Evolutionary conservation across 1,284 basidiomycete genomes (phyloP).

Genomic region (Puccinia hordei): DNA sequence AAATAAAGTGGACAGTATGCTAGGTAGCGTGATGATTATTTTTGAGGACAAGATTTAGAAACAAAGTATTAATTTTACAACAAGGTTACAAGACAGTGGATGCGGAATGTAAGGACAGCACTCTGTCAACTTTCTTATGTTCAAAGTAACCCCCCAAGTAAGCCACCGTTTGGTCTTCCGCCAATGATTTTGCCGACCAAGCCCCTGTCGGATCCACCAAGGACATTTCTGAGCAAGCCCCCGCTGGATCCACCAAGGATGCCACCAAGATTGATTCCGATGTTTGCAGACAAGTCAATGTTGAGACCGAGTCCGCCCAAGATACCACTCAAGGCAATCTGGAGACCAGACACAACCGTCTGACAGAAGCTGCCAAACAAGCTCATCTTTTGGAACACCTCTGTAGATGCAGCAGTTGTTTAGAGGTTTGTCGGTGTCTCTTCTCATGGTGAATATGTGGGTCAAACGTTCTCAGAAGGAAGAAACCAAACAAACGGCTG

Average conservation of each 20-base stretch:
- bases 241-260: background rate
- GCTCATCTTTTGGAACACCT: constrained; percentile 7
- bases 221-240: background rate
- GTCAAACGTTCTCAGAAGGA: background rate
- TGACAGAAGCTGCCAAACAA: constrained; percentile 7
- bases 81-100: too few relatives aligned
- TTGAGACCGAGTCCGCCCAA: background rate
- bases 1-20: too few relatives aligned
- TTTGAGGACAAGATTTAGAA: too few relatives aligned
- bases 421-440: background rate
- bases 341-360: background rate
- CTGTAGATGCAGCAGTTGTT: background rate
- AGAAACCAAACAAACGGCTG: background rate
- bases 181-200: background rate
- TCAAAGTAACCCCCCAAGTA: too few relatives aligned
- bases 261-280: background rate
- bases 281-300: background rate
- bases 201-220: background rate
- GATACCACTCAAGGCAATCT: background rate
- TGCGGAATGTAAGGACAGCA: too few relatives aligned
- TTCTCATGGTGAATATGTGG: background rate
- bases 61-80: too few relatives aligned
- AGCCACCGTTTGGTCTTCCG: background rate
- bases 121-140: too few relatives aligned
- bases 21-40: too few relatives aligned